phyloP scores from a whole-genome alignment of 169 alveolate species.

The Babesia ovata region DNA sequence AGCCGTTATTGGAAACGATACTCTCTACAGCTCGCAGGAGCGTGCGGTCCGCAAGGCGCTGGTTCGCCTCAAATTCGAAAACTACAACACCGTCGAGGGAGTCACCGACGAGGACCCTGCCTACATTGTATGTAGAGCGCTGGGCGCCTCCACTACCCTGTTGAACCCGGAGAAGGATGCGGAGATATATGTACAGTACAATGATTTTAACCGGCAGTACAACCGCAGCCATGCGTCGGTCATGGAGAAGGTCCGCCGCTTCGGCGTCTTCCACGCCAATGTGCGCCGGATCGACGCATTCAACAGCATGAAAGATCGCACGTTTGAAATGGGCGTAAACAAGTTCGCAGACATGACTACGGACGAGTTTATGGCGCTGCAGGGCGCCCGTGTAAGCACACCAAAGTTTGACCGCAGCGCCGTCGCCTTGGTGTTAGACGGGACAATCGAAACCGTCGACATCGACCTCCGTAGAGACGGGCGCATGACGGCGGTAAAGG shows the following conservation, averaged over 20 bases:
- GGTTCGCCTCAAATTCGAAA: conserved; percentile 28
- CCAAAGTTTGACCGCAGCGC: neutral
- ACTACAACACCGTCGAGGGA: conserved; percentile 41
- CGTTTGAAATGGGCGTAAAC: conserved; percentile 57
- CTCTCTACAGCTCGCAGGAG: neutral
- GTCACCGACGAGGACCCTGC: conserved; percentile 44
- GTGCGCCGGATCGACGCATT: conserved; percentile 28
- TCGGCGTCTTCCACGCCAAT: conserved; percentile 28
- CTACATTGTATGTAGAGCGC: conserved; percentile 25
- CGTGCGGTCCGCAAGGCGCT: neutral
- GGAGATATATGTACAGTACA: conserved; percentile 24
- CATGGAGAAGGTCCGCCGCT: conserved; percentile 25
- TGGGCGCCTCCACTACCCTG: conserved; percentile 1
- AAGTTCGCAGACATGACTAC: conserved; percentile 62
- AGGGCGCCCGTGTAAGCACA: neutral
- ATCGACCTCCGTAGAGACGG: conserved; percentile 76
- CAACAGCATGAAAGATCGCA: conserved; percentile 23
- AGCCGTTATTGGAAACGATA: conserved; percentile 4
- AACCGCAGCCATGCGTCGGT: conserved; percentile 9
- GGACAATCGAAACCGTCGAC: neutral
- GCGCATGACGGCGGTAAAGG: conserved; percentile 79
- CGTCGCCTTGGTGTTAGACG: neutral
- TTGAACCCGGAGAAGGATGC: conserved; percentile 9
- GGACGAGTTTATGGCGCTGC: conserved; percentile 56
- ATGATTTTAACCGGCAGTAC: conserved; percentile 34